phyloP scores from a whole-genome alignment of 306 rosid genomes.

The Elaeagnus macrophylla region DNA sequence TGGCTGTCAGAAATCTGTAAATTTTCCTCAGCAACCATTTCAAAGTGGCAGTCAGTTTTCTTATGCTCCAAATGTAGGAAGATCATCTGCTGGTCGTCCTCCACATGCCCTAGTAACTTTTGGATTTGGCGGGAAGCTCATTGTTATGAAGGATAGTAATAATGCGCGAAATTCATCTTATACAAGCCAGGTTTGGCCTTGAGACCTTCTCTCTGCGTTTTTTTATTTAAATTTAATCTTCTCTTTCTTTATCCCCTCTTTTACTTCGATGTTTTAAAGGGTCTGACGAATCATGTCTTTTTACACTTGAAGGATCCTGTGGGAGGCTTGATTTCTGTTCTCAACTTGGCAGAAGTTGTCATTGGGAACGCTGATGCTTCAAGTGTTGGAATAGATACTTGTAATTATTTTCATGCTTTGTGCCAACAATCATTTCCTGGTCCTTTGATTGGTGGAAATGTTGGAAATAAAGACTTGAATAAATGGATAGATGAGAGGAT shows the following conservation, averaged over 20 bases:
- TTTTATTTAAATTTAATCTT: conserved; percentile 1
- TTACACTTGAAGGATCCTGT: conserved; percentile 51
- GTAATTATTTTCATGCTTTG: conserved; percentile 61
- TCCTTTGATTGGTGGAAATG: conserved; percentile 88
- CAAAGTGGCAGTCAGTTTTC: conserved; percentile 45
- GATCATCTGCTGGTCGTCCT: conserved; percentile 88
- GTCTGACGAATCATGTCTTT: conserved; percentile 27
- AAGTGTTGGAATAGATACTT: conserved; percentile 28
- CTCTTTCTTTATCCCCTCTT: conserved; percentile 11
- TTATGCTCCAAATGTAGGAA: conserved; percentile 45
- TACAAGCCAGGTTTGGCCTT: conserved; percentile 64
- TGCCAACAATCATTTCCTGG: conserved; percentile 88
- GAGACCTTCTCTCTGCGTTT: conserved; percentile 15
- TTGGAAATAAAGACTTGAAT: conserved; percentile 78
- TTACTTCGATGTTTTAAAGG: conserved; percentile 15
- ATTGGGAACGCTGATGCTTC: conserved; percentile 35
- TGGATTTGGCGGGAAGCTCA: conserved; percentile 94
- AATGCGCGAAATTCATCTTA: conserved; percentile 34
- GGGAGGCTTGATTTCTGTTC: conserved; percentile 58
- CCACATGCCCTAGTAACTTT: conserved; percentile 78
- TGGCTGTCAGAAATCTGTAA: conserved; percentile 37
- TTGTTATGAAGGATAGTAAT: conserved; percentile 62
- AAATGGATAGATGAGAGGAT: conserved; percentile 92
- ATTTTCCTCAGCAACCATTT: conserved; percentile 40
- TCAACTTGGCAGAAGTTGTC: conserved; percentile 67